Conservation (phyloP, 352 stramenopile genomes). For the Nothophytophthora sp. region DNA sequence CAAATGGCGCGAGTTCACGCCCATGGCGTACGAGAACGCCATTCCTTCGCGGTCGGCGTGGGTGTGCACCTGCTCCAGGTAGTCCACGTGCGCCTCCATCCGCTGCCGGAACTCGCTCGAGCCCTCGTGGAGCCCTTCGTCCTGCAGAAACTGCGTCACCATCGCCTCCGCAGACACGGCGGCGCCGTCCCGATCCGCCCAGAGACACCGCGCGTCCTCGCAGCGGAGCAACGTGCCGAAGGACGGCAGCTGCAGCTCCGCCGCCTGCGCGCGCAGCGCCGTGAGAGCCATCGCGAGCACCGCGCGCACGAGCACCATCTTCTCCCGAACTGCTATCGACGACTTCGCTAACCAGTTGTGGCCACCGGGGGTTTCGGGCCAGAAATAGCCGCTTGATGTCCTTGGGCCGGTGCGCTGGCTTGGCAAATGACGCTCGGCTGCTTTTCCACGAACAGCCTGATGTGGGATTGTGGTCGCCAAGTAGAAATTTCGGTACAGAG, state of each 20-base stretch:
- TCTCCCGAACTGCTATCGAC: too few relatives aligned
- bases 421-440: too few relatives aligned
- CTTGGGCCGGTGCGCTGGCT: too few relatives aligned
- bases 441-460: too few relatives aligned
- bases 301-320: slow-evolving; percentile 5
- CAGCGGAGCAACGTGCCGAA: slow-evolving; percentile 69
- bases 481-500: too few relatives aligned
- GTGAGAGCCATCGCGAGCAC: background rate
- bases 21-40: slow-evolving; percentile 61
- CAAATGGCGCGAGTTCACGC: slow-evolving; percentile 68
- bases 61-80: slow-evolving; percentile 69
- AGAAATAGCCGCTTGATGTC: too few relatives aligned
- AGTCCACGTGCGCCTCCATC: slow-evolving; percentile 62
- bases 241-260: slow-evolving; percentile 12
- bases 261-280: slow-evolving; percentile 4
- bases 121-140: slow-evolving; percentile 32
- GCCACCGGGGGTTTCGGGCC: too few relatives aligned
- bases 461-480: too few relatives aligned
- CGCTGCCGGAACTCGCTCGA: slow-evolving; percentile 41
- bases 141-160: slow-evolving; percentile 61
- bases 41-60: slow-evolving; percentile 39
- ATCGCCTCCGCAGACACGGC: slow-evolving; percentile 40
- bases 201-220: slow-evolving; percentile 44
- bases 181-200: slow-evolving; percentile 43
- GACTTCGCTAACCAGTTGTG: too few relatives aligned